These are phyloP conservation scores for Sarocladium brachiariae DNA, from an alignment of 2,329 filamentous ascomycete genomes.

Conservation along the genomic window DNA sequence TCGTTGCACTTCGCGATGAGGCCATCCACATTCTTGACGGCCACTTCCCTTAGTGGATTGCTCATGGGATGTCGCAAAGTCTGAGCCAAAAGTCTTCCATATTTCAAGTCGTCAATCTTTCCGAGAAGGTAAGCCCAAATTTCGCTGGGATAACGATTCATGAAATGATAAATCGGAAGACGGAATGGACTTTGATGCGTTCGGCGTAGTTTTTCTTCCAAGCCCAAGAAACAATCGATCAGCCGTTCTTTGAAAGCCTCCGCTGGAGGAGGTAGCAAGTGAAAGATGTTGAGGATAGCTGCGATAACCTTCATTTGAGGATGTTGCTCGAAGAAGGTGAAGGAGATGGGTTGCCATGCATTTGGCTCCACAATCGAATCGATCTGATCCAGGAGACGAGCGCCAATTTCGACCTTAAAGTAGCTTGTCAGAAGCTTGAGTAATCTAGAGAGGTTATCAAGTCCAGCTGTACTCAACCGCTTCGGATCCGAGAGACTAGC, in stretches of 20 bases:
- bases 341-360: conserved; percentile 82
- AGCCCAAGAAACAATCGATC: conserved; percentile 80
- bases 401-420: conserved; percentile 97
- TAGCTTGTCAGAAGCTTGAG: conserved; percentile 92
- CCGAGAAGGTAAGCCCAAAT: conserved; percentile 74
- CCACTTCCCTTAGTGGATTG: conserved; percentile 64
- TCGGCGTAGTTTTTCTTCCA: conserved; percentile 77
- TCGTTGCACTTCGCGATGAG: conserved; percentile 64
- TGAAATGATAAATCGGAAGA: conserved; percentile 80
- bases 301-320: conserved; percentile 90
- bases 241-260: conserved; percentile 86
- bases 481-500: conserved; percentile 94
- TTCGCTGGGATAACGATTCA: conserved; percentile 88
- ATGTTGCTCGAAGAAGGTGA: conserved; percentile 90
- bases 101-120: conserved; percentile 75
- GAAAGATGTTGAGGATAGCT: conserved; percentile 93
- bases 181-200: conserved; percentile 91
- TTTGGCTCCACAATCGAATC: conserved; percentile 79
- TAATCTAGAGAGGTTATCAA: conserved; percentile 85
- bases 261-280: conserved; percentile 85
- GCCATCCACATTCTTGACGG: conserved; percentile 64
- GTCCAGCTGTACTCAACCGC: conserved; percentile 76
- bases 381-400: conserved; percentile 87
- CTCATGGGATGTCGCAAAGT: conserved; percentile 72
- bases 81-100: conserved; percentile 87